Conservation (phyloP, 2,329 filamentous ascomycete genomes). For the Aspergillus texensis region DNA sequence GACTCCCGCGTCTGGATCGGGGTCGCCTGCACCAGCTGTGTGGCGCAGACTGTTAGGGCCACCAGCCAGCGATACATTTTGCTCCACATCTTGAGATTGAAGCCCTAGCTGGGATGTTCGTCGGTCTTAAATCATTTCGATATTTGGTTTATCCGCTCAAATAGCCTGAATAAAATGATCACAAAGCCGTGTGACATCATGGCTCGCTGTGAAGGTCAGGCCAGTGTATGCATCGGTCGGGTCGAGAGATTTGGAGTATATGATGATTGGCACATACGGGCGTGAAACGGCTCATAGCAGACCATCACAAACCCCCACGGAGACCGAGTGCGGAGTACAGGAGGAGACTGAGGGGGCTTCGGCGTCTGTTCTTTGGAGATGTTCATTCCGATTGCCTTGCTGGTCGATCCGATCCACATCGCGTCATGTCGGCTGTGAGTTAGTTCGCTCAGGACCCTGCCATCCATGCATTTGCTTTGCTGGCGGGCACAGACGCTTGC, state of each 20-base stretch:
- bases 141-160: neutral
- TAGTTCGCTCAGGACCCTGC: neutral
- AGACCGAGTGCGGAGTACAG: neutral
- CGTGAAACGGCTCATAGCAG: neutral
- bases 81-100: neutral
- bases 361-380: neutral
- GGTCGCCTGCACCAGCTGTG: neutral
- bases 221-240: neutral
- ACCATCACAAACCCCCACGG: neutral
- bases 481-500: neutral
- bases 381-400: neutral
- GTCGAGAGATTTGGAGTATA: neutral
- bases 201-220: neutral
- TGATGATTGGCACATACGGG: neutral
- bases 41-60: constrained; percentile 1
- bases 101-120: too few species aligned
- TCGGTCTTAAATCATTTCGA: neutral
- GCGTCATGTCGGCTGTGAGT: neutral
- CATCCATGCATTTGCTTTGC: neutral
- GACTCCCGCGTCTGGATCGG: neutral
- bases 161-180: constrained; percentile 2
- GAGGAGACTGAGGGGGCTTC: neutral
- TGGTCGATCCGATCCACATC: neutral
- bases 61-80: constrained; percentile 8
- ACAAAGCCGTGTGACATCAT: neutral